A percentile compares a stretch with the other conserved stretches of the same genome.
Conservation (phyloP, 257 asterid species). For the Rhazya stricta region DNA sequence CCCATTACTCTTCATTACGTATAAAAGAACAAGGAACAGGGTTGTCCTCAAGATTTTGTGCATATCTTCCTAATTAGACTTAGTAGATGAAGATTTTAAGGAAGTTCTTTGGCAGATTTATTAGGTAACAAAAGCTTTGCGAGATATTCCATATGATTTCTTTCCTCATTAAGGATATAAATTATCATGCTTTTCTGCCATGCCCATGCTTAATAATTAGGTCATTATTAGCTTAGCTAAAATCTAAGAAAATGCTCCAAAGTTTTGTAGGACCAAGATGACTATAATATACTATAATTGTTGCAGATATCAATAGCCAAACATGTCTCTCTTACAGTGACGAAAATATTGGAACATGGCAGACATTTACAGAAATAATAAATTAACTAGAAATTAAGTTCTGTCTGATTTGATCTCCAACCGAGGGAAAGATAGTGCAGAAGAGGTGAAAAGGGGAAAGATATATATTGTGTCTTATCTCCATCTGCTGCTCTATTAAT, state of each 20-base stretch:
- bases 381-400: neutral
- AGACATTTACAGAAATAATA: neutral
- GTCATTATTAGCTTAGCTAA: neutral
- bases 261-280: conserved; percentile 2
- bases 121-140: neutral
- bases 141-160: neutral
- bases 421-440: neutral
- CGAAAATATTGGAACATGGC: neutral
- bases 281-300: neutral
- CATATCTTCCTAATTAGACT: conserved; percentile 8
- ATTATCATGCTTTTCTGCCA: neutral
- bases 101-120: conserved; percentile 1
- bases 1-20: conserved; percentile 3
- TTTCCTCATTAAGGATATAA: neutral
- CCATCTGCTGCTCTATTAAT: neutral
- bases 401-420: neutral
- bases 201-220: neutral
- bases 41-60: conserved; percentile 3
- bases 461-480: neutral
- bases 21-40: neutral
- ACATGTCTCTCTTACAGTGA: neutral
- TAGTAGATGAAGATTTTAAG: neutral
- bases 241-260: neutral
- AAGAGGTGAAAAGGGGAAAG: neutral
- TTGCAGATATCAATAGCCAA: neutral